Conservation (phyloP, 805 yeast species). For the Saturnispora quitensis region DNA sequence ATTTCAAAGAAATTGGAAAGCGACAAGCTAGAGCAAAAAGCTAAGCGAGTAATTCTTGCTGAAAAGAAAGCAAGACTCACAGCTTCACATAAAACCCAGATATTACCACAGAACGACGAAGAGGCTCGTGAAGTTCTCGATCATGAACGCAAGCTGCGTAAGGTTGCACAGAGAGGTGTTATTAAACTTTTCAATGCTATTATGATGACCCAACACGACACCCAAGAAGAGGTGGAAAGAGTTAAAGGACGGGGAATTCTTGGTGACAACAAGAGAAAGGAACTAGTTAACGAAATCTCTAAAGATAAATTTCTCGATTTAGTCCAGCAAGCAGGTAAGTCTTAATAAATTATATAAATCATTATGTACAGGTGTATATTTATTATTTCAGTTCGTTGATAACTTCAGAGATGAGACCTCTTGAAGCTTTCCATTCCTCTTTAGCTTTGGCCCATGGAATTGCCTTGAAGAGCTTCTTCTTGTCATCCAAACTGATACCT, state of each 20-base stretch:
- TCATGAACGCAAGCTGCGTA: conserved; percentile 58
- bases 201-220: conserved; percentile 68
- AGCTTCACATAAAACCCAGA: conserved; percentile 54
- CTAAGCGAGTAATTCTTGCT: conserved; percentile 54
- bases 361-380: neutral
- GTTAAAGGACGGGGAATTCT: conserved; percentile 20
- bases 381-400: conserved; percentile 19
- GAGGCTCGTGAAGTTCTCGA: conserved; percentile 39
- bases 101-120: conserved; percentile 55
- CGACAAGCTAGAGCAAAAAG: conserved; percentile 76
- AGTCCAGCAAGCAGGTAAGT: conserved; percentile 67
- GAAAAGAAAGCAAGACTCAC: conserved; percentile 67
- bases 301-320: conserved; percentile 85
- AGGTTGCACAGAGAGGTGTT: conserved; percentile 41
- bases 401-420: conserved; percentile 21
- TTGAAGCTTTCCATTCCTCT: conserved; percentile 31
- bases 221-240: conserved; percentile 41
- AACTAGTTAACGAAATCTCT: conserved; percentile 66
- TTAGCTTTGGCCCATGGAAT: conserved; percentile 30
- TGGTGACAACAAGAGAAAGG: conserved; percentile 42
- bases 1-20: conserved; percentile 63
- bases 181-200: conserved; percentile 26
- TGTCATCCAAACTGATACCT: conserved; percentile 14
- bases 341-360: neutral
- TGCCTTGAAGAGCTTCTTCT: conserved; percentile 22